Base-by-base conservation (phyloP, 768 basidiomycete species). In the Boletus rubropictus region DNA sequence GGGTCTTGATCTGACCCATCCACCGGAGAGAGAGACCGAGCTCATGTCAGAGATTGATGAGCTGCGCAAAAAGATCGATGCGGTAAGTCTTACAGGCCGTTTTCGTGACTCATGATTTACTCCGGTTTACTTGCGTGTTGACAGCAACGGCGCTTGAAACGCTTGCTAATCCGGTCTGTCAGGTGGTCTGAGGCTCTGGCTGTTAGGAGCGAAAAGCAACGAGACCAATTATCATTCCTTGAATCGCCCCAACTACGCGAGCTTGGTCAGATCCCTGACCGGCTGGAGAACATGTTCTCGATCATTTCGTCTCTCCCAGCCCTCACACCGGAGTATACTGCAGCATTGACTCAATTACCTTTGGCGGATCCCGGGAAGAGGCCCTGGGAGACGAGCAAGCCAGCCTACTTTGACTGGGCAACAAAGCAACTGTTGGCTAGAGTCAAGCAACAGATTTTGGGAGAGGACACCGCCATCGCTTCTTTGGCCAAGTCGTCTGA, bases 351-450 rank as follows among this genome's bases (percentile, higher is more conserved):
- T 21, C 58, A 55, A 25, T 21, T 54, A 14, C 62, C 60, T 4
- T 60, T 69, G 21, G 56, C 72, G 4, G 78, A 81, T 48, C 78
- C 81, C 0, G 81, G 85, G 1, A 87, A 87, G 61, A 77, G 81
- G 33, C 76, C 76, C 9, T 92, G 89, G 89, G 87, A 91, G 67
- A 77, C 79, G 31, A 81, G 77, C 62, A 77, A 78, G 60, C 73
- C 76, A 1, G 89, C 86, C 5, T 93, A 92, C 62, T 60, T 84
- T 5, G 80, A 81, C 49, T 93, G 90, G 90, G 88, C 84, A 1
- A 69, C 81, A 1, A 69, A 70, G 17, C 78, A 80, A 61, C 62
- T 86, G 7, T 52, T 86, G 36, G 52, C 61, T 46, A 65, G 49
- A 27, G 59, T 55, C 42, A 67, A 54, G 39, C 53, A 57, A 22